These are phyloP conservation scores for Peronosclerospora sorghi DNA, from an alignment of 352 stramenopile genomes.

Conservation along the genomic window DNA sequence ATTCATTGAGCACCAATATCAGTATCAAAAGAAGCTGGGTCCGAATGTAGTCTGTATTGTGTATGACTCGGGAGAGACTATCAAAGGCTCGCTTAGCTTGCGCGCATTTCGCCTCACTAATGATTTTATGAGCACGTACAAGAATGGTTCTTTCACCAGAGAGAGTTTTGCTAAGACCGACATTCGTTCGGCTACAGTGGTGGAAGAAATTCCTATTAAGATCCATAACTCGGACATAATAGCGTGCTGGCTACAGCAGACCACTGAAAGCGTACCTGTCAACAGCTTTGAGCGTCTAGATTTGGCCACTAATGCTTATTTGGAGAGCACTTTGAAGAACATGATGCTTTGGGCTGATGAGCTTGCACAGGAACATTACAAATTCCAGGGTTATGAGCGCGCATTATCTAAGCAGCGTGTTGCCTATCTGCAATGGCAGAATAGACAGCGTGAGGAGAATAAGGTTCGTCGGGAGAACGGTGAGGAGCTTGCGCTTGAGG, in stretches of 20 bases:
- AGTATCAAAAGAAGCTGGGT: conserved; percentile 94
- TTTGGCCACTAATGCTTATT: conserved; percentile 91
- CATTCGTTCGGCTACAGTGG: conserved; percentile 81
- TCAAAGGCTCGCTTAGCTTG: conserved; percentile 89
- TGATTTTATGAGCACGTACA: conserved; percentile 87
- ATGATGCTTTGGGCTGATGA: conserved; percentile 96
- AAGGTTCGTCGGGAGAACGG: conserved; percentile 71
- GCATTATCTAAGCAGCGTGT: conserved; percentile 76
- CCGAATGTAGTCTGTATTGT: conserved; percentile 96
- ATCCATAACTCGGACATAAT: conserved; percentile 94
- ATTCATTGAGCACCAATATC: conserved; percentile 93
- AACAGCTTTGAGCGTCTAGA: conserved; percentile 93
- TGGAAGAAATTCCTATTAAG: conserved; percentile 94
- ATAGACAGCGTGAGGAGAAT: conserved; percentile 84
- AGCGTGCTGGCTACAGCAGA: conserved; percentile 89
- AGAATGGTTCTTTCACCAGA: conserved; percentile 73
- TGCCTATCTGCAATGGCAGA: conserved; percentile 79
- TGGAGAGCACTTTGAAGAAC: conserved; percentile 97
- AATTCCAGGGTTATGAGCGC: conserved; percentile 86
- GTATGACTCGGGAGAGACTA: conserved; percentile 95
- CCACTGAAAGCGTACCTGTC: conserved; percentile 46
- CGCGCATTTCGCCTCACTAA: conserved; percentile 95
- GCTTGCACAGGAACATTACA: conserved; percentile 91
- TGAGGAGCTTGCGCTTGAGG: conserved; percentile 63
- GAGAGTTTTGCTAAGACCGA: conserved; percentile 77